Conservation (phyloP, 331 rosid genomes). For the Telfairia occidentalis region DNA sequence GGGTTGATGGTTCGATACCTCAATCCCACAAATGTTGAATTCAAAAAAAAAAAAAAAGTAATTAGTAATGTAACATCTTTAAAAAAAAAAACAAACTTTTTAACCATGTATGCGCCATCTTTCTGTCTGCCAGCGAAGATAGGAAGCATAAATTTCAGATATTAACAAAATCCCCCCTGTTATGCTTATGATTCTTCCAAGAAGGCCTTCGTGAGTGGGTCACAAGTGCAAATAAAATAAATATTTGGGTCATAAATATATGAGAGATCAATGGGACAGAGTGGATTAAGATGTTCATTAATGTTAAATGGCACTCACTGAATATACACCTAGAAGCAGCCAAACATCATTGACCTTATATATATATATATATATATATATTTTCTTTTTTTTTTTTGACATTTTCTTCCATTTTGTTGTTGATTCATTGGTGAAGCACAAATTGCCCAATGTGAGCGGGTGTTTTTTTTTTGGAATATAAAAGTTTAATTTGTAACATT, state of each 20-base stretch:
- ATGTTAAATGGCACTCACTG: neutral
- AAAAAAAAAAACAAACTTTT: neutral
- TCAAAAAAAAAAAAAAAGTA: no score
- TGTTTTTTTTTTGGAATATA: neutral
- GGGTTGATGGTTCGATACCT: no score
- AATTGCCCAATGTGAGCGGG: constrained; percentile 1
- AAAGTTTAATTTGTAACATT: neutral
- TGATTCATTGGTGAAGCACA: constrained; percentile 1
- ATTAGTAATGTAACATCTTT: neutral
- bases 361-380: no score
- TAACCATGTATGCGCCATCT: neutral
- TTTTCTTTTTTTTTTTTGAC: no score
- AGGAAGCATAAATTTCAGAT: neutral
- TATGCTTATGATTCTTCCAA: neutral
- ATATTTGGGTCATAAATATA: neutral
- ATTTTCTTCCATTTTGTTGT: neutral
- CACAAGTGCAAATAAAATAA: neutral
- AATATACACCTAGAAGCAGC: neutral
- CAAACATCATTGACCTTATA: constrained; percentile 1
- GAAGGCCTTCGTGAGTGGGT: constrained; percentile 5
- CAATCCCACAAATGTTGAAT: no score
- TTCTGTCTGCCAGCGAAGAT: neutral
- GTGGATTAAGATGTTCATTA: constrained; percentile 7
- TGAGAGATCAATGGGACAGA: neutral
- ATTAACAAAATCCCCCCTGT: neutral